Base-by-base conservation (phyloP, 768 basidiomycete genomes). In the Tricholoma terreum region DNA sequence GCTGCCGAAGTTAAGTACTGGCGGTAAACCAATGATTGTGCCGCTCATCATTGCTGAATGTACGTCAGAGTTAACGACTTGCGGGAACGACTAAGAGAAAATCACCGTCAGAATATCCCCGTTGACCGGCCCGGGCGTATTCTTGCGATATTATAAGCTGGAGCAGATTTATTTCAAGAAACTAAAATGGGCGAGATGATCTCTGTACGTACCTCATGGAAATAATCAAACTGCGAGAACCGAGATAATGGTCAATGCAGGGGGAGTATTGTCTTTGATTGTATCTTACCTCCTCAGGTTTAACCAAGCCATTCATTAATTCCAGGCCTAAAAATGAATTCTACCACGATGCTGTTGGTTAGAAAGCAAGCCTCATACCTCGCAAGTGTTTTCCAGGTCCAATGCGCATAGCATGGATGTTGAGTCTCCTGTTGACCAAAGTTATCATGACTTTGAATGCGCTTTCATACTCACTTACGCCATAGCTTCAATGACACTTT, bases 361-460 rank as follows among this genome's bases (percentile, higher is more conserved):
- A 11, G 8, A 45, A 30, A 19, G 19, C 7, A 21, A 46, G 17
- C 12, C 22, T 54, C 54, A 9, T 43, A 66, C 77, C 75, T 63
- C 90, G 81, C 21, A 98, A 78, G 65, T 97, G 94, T 70, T 90
- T 90, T 24, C 93, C 94, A 21, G 95, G 95, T 14, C 96, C 96
- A 74, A 95, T 79, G 17, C 92, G 85, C 94, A 97, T 96, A 12
- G 92, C 90, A 67, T 92, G 90, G 17, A 98, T 55, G 65, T 93
- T 86, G 30, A 82, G 52, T 51, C 85, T 84, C 14, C 85, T 87
- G 48, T 42, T 15, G 22, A 15, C 7, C 9, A n/a, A 2, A 50
- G 27, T 42, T 22, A 43, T 31, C 15, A 43, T n/a, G 14, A 15
- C 1, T 49, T 48, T 15, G 30, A 14, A 9, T 6, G 15, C n/a